phyloP scores from a whole-genome alignment of 371 early-diverging fungal genomes.

The Circinella minor region DNA sequence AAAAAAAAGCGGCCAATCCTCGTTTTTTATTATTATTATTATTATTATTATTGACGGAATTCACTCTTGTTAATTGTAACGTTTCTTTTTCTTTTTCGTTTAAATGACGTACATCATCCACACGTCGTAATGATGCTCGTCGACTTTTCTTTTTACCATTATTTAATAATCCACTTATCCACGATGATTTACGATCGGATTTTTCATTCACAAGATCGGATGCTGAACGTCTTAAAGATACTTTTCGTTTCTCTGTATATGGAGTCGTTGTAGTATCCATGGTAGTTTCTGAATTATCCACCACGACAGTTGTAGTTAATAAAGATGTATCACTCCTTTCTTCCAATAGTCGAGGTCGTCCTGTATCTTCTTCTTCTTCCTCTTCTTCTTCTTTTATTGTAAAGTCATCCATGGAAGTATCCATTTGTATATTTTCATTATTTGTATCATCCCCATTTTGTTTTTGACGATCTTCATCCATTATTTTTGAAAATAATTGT shows the following conservation, averaged over 20 bases:
- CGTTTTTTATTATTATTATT: slow-evolving; percentile 9
- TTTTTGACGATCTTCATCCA: slow-evolving; percentile 25
- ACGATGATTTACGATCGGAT: slow-evolving; percentile 28
- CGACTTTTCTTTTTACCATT: slow-evolving; percentile 20
- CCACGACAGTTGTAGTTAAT: neutral
- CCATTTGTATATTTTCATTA: too few species aligned
- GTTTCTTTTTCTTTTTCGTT: slow-evolving; percentile 10
- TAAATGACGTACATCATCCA: slow-evolving; percentile 14
- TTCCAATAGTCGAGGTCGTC: too few species aligned
- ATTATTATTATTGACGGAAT: neutral
- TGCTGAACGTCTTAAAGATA: slow-evolving; percentile 1
- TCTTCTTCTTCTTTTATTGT: neutral
- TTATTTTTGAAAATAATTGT: slow-evolving; percentile 22
- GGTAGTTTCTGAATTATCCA: neutral
- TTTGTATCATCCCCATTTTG: slow-evolving; percentile 31
- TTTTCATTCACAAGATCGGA: slow-evolving; percentile 13
- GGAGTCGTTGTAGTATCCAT: neutral
- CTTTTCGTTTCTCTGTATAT: neutral
- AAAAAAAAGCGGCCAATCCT: slow-evolving; percentile 32
- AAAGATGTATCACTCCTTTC: neutral
- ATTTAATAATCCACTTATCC: slow-evolving; percentile 32
- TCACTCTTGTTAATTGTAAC: slow-evolving; percentile 11
- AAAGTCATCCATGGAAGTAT: too few species aligned
- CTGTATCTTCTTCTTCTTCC: neutral
- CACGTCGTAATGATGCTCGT: slow-evolving; percentile 17